Percentiles rank a stretch among this genome's conserved stretches.
Conservation (phyloP, 2,329 filamentous ascomycete species). For the Pseudophaeomoniella oleicola region DNA sequence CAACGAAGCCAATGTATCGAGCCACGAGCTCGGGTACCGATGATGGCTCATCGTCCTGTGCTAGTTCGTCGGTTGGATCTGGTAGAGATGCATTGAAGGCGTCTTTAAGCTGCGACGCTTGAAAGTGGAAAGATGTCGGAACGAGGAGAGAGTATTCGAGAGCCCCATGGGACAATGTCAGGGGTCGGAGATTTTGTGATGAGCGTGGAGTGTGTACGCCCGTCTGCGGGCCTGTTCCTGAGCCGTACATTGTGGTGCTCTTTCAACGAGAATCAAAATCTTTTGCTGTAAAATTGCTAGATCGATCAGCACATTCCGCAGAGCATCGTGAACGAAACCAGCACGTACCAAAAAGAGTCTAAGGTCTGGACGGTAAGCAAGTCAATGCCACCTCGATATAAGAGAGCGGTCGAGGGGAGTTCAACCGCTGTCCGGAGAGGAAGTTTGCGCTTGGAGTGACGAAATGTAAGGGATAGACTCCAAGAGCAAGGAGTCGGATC, state of each 20-base stretch:
- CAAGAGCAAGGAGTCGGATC: no score
- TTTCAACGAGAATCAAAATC: no score
- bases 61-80: constrained; percentile 86
- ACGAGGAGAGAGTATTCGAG: constrained; percentile 95
- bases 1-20: constrained; percentile 82
- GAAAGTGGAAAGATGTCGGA: constrained; percentile 89
- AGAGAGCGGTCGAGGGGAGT: neutral
- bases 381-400: constrained; percentile 11
- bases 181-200: constrained; percentile 77
- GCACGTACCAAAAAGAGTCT: no score
- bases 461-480: no score
- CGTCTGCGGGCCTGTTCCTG: constrained; percentile 72
- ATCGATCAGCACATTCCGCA: no score
- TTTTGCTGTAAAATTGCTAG: no score
- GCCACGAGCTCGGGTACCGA: constrained; percentile 85
- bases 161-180: constrained; percentile 81
- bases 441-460: no score
- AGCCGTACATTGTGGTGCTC: constrained; percentile 70
- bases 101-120: constrained; percentile 87
- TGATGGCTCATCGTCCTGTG: constrained; percentile 97
- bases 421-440: no score
- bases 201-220: constrained; percentile 94
- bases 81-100: constrained; percentile 75
- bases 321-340: no score
- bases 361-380: constrained; percentile 14